Evolutionary conservation across 1,139 yeast species (phyloP).

Genomic region (Pichia sp.): DNA sequence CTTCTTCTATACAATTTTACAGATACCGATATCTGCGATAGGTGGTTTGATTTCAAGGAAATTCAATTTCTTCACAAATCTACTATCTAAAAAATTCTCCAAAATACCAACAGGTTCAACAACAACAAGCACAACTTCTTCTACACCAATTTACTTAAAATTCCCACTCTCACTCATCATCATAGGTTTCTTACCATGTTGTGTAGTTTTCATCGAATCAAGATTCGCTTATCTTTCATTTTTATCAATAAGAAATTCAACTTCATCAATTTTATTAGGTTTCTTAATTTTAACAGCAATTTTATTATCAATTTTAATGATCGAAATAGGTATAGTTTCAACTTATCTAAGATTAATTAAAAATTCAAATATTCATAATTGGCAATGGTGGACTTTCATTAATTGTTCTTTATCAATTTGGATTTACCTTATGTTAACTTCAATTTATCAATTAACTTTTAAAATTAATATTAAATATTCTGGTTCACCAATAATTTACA

Average conservation of each 20-base stretch:
- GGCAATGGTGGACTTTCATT: slow-evolving; percentile 83
- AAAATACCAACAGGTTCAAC: slow-evolving; percentile 8
- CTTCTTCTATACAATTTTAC: slow-evolving; percentile 51
- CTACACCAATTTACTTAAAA: slow-evolving; percentile 31
- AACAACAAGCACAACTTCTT: slow-evolving; percentile 8
- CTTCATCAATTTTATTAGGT: slow-evolving; percentile 76
- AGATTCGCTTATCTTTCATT: slow-evolving; percentile 67
- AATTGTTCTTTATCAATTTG: slow-evolving; percentile 66
- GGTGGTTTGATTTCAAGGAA: slow-evolving; percentile 62
- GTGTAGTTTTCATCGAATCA: slow-evolving; percentile 74
- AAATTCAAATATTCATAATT: slow-evolving; percentile 45
- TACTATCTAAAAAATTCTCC: slow-evolving; percentile 13
- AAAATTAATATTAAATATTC: slow-evolving; percentile 56
- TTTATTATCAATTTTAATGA: slow-evolving; percentile 53
- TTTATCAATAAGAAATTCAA: slow-evolving; percentile 66
- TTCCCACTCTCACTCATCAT: slow-evolving; percentile 27
- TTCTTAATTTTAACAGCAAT: slow-evolving; percentile 58
- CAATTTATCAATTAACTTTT: slow-evolving; percentile 57
- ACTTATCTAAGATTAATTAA: slow-evolving; percentile 56
- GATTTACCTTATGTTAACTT: slow-evolving; percentile 61
- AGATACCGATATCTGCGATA: slow-evolving; percentile 64
- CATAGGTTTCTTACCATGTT: slow-evolving; percentile 71
- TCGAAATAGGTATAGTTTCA: slow-evolving; percentile 69
- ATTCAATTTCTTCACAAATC: slow-evolving; percentile 15
- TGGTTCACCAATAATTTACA: slow-evolving; percentile 61